phyloP scores from a whole-genome alignment of 805 yeast species.

The Sugiyamaella smithiae region DNA sequence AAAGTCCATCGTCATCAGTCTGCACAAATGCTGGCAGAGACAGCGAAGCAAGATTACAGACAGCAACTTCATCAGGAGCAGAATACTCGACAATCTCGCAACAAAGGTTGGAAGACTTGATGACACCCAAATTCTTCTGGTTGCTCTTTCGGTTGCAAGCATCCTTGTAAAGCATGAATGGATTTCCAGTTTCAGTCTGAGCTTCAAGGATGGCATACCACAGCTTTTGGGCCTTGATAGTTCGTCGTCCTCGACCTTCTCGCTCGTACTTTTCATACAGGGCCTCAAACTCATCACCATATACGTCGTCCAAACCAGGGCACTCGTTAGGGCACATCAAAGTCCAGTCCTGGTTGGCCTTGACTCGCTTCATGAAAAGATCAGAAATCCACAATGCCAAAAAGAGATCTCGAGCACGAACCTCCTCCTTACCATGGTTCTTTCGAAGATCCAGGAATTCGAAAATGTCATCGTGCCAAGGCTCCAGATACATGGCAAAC shows the following conservation, averaged over 20 bases:
- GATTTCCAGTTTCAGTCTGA: constrained; percentile 95
- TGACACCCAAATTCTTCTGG: constrained; percentile 88
- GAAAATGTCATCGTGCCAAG: constrained; percentile 94
- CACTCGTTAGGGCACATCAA: constrained; percentile 86
- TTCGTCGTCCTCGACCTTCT: constrained; percentile 61
- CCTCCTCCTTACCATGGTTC: constrained; percentile 93
- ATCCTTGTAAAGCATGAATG: constrained; percentile 92
- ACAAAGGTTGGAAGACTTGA: constrained; percentile 90
- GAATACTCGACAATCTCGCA: constrained; percentile 94
- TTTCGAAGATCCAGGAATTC: constrained; percentile 83
- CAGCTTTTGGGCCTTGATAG: constrained; percentile 80
- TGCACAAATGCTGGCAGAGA: constrained; percentile 80
- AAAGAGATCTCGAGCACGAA: constrained; percentile 89
- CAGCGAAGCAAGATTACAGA: constrained; percentile 88
- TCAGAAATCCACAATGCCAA: constrained; percentile 95
- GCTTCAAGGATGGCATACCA: constrained; percentile 89
- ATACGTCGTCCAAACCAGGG: constrained; percentile 77
- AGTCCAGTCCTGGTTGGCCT: constrained; percentile 77
- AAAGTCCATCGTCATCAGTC: constrained; percentile 44
- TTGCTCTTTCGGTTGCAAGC: constrained; percentile 83
- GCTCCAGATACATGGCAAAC: constrained; percentile 88
- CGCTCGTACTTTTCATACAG: constrained; percentile 71
- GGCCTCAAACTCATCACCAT: constrained; percentile 77
- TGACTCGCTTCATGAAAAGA: constrained; percentile 88
- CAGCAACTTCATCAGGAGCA: constrained; percentile 89